These are phyloP conservation scores for Rhizoclosmatium globosum DNA, from an alignment of 192 early-diverging fungal species.

Conservation along the genomic window DNA sequence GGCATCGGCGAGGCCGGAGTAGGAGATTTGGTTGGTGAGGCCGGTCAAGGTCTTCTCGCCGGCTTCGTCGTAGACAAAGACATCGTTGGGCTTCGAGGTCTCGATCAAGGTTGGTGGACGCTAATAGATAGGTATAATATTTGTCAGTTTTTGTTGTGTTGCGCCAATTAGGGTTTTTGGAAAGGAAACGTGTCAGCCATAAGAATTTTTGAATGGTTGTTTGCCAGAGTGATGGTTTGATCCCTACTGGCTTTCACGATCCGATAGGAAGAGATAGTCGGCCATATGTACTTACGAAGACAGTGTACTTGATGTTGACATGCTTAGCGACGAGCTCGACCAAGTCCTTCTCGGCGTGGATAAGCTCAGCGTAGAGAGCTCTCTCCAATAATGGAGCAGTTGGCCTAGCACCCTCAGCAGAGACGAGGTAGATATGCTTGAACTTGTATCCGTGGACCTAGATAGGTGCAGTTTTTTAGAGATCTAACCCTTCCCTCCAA, in stretches of 20 bases:
- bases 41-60: conserved; percentile 14
- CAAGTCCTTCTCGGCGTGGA: conserved; percentile 7
- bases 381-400: not conserved
- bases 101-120: conserved; percentile 32
- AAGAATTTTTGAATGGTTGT: no score
- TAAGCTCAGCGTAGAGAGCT: conserved; percentile 12
- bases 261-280: no score
- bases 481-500: no score
- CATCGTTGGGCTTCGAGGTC: conserved; percentile 29
- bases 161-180: no score
- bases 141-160: no score
- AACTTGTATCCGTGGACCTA: not conserved
- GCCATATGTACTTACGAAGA: conserved; percentile 36
- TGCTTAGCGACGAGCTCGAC: conserved; percentile 12
- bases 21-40: conserved; percentile 35
- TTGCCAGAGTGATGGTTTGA: no score
- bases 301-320: conserved; percentile 23
- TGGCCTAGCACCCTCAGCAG: conserved; percentile 10
- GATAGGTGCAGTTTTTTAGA: not conserved
- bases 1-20: conserved; percentile 28
- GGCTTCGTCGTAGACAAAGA: conserved; percentile 34
- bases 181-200: no score
- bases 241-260: no score
- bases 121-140: not conserved
- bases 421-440: conserved; percentile 34